These are phyloP conservation scores for Gossypioides kirkii DNA, from an alignment of 345 rosid species.

Conservation along the genomic window DNA sequence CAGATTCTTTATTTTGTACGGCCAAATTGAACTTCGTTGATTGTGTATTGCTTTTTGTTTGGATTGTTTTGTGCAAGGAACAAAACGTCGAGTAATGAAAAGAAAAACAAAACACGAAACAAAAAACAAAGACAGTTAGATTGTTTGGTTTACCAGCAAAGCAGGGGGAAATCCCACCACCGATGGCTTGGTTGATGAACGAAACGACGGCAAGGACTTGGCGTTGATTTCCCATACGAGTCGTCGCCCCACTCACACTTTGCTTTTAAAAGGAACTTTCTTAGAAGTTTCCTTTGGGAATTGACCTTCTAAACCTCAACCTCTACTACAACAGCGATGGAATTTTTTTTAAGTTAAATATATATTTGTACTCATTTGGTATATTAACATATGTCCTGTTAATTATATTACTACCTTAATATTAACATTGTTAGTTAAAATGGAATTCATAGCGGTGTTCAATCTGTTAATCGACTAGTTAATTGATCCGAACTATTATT, in stretches of 20 bases:
- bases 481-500: too few relatives aligned
- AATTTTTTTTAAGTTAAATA: too few relatives aligned
- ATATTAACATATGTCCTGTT: too few relatives aligned
- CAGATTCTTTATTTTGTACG: background rate
- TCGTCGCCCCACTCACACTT: background rate
- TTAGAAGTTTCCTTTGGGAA: too few relatives aligned
- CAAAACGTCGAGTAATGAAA: background rate
- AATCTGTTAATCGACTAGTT: too few relatives aligned
- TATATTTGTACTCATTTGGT: too few relatives aligned
- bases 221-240: slow-evolving; percentile 3
- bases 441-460: too few relatives aligned
- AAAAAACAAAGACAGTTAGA: background rate
- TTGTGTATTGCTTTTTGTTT: background rate
- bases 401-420: too few relatives aligned
- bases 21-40: background rate
- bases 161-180: background rate
- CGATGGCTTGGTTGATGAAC: background rate
- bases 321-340: too few relatives aligned
- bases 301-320: too few relatives aligned
- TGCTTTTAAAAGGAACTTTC: too few relatives aligned
- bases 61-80: background rate
- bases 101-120: background rate
- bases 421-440: too few relatives aligned
- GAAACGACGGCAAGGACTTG: background rate
- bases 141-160: background rate